These are phyloP conservation scores for Amylocystis lapponica DNA, from an alignment of 768 basidiomycete genomes.

Conservation along the genomic window DNA sequence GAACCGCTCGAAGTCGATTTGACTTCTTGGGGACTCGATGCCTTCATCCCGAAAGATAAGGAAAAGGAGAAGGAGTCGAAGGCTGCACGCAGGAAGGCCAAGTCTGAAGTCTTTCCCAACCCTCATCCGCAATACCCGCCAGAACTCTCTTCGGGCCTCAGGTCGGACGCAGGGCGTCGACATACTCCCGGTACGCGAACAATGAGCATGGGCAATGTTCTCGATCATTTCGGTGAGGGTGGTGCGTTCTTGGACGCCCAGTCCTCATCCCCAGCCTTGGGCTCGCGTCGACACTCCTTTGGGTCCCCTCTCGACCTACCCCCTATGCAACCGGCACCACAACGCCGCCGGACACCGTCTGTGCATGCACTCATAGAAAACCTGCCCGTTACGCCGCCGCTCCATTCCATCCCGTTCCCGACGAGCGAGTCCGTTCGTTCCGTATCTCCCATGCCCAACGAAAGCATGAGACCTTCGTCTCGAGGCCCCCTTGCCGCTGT, in stretches of 20 bases:
- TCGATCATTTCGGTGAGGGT: conserved; percentile 47
- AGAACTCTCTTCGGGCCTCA: conserved; percentile 5
- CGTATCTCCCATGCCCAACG: conserved; percentile 40
- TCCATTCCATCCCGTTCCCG: conserved; percentile 55
- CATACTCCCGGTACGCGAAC: conserved; percentile 36
- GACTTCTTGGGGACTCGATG: conserved; percentile 79
- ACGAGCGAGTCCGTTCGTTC: conserved; percentile 43
- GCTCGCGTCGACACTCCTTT: conserved; percentile 50
- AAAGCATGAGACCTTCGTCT: conserved; percentile 29
- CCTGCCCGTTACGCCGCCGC: conserved; percentile 32
- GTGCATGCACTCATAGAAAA: conserved; percentile 43
- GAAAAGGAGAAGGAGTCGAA: conserved; percentile 42
- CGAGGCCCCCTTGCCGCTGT: conserved; percentile 28
- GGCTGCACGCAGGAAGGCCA: conserved; percentile 18
- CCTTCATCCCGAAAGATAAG: conserved; percentile 63
- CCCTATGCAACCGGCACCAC: conserved; percentile 28
- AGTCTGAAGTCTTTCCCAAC: conserved; percentile 40
- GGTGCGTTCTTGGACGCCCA: conserved; percentile 41
- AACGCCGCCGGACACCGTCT: conserved; percentile 45
- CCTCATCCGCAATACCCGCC: conserved; percentile 27
- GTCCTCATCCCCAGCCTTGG: conserved; percentile 9
- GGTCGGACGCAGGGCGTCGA: conserved; percentile 2
- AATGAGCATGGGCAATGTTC: conserved; percentile 60
- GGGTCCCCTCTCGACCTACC: conserved; percentile 49
- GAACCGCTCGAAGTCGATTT: conserved; percentile 71